Percentiles rank a stretch among this genome's conserved stretches.
Conservation (phyloP, 1,284 basidiomycete species). For the Cutaneotrichosporon daszewskae region DNA sequence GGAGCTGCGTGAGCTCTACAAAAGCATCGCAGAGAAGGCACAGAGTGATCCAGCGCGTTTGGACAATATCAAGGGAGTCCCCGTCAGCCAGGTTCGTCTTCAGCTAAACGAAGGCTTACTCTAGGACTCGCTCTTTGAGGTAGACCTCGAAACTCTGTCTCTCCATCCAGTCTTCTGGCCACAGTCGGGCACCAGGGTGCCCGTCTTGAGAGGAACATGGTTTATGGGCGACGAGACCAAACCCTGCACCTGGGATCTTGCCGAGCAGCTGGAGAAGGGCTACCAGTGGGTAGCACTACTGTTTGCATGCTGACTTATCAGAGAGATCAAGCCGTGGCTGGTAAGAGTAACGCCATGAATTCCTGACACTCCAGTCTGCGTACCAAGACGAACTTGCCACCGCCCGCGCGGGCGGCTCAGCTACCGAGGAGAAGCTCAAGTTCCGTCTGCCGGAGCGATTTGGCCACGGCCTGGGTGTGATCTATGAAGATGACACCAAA, state of each 20-base stretch:
- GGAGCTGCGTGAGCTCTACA: slow-evolving; percentile 20
- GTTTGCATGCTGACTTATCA: slow-evolving; percentile 12
- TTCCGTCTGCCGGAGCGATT: slow-evolving; percentile 44
- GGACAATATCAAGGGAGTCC: slow-evolving; percentile 41
- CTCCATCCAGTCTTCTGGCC: slow-evolving; percentile 55
- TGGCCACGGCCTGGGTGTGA: slow-evolving; percentile 46
- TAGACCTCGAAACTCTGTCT: slow-evolving; percentile 37
- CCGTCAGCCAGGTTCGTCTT: slow-evolving; percentile 43
- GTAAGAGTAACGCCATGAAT: neutral
- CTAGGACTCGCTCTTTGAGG: slow-evolving; percentile 49
- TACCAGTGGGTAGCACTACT: slow-evolving; percentile 37
- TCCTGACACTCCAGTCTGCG: slow-evolving; percentile 32
- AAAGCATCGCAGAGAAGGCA: slow-evolving; percentile 26
- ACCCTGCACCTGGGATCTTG: slow-evolving; percentile 50
- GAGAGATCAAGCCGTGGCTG: slow-evolving; percentile 46
- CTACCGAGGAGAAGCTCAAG: slow-evolving; percentile 54
- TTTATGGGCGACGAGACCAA: slow-evolving; percentile 50
- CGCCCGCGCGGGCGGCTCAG: slow-evolving; percentile 49
- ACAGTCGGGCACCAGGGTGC: slow-evolving; percentile 49
- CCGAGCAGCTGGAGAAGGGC: slow-evolving; percentile 51
- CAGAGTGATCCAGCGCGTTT: slow-evolving; percentile 33
- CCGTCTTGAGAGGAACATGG: slow-evolving; percentile 53
- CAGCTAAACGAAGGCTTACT: neutral
- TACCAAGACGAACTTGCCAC: slow-evolving; percentile 52
- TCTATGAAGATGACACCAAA: slow-evolving; percentile 51